These are phyloP conservation scores for Cutaneotrichosporon spelunceum DNA, from an alignment of 1,284 basidiomycete genomes.

Conservation along the genomic window DNA sequence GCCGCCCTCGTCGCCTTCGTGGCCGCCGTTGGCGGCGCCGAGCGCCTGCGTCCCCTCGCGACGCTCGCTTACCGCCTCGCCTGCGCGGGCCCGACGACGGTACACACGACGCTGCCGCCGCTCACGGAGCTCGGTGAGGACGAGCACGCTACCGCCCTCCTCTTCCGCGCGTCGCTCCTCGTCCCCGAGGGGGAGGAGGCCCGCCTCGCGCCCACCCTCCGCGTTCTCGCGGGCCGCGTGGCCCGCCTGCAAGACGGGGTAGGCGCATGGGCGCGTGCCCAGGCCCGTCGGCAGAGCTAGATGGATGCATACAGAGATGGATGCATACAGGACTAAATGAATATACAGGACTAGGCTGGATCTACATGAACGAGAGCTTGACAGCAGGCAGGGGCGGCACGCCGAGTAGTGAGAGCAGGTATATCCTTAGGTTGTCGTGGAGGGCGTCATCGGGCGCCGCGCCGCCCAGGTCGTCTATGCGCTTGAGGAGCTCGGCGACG, in stretches of 20 bases:
- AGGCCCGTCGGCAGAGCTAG: conserved; percentile 5
- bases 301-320: conserved; percentile 4
- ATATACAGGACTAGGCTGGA: too few species aligned
- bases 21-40: neutral
- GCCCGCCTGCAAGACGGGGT: conserved; percentile 8
- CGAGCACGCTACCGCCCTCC: conserved; percentile 1
- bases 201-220: neutral
- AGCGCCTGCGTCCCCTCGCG: conserved; percentile 6
- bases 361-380: neutral
- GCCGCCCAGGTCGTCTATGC: neutral
- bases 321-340: neutral
- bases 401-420: neutral
- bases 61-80: conserved; percentile 10
- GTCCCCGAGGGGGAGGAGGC: neutral
- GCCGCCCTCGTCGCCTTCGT: conserved; percentile 13
- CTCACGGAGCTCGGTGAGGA: conserved; percentile 3
- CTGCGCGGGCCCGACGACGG: neutral
- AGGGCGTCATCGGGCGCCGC: neutral
- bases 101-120: conserved; percentile 10
- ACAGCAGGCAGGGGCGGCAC: neutral
- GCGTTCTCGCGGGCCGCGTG: conserved; percentile 3
- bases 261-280: conserved; percentile 13
- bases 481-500: neutral
- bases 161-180: conserved; percentile 20
- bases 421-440: neutral